Base-by-base conservation (phyloP, 2,329 filamentous ascomycete genomes). In the Cyanodermella asteris region DNA sequence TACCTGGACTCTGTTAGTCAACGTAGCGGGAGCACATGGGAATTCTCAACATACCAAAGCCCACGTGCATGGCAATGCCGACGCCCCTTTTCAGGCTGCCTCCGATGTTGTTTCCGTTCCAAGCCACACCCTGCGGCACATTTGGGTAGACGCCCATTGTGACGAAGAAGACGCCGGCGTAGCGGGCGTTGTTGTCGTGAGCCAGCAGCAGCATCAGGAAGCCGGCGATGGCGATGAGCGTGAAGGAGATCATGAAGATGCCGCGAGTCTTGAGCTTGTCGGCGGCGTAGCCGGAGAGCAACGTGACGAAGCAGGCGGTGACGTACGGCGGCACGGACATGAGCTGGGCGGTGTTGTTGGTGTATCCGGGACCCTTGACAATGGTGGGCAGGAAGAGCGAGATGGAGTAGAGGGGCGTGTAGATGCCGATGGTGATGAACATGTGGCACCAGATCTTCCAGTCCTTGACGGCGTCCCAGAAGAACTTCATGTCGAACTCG, bases 11-110 rank as follows among this genome's bases (percentile, higher is more conserved):
- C n/a, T n/a, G n/a, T n/a, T n/a, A n/a, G n/a, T n/a, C n/a, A n/a
- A n/a, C n/a, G n/a, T n/a, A n/a, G n/a, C n/a, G n/a, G n/a, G n/a
- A n/a, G n/a, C n/a, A n/a, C n/a, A n/a, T n/a, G n/a, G n/a, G n/a
- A n/a, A n/a, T n/a, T n/a, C n/a, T n/a, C n/a, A n/a, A n/a, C n/a
- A 72, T 72, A 0, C 67, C 68, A 9, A 66, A 36, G 1, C 62
- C 62, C 24, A 73, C 70, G 20, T 69, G 64, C 7, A 73, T 47
- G 0, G 66, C 69, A 59, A 72, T 72, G 2, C 66, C 68, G 0
- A 57, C 61, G 6, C 59, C 60, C 5, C 68, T 55, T 31, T 57
- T 57, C 24, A 51, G 49, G 7, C 66, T 56, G 0, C 68, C 66
- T 1, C 53, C 54, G 2, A 67, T 56, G 28, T 70, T 67, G 29